Base-by-base conservation (phyloP, 169 alveolate genomes). In the Plasmodium fragile region DNA sequence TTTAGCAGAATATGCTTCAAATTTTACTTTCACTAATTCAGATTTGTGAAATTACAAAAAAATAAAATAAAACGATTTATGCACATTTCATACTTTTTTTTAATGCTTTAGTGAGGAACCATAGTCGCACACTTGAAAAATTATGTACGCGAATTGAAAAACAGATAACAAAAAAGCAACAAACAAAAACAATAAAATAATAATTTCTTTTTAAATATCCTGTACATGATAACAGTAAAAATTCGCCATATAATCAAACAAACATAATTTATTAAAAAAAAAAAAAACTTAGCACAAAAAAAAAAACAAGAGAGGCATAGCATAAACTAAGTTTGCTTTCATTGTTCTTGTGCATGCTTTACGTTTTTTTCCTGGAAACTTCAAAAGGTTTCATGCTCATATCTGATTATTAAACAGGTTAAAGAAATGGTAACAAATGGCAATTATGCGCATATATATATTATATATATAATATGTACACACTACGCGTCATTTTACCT, bases 31-130 rank as follows among this genome's bases (percentile, higher is more conserved):
- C 72, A 82, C 25, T 18, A 39, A 82, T 71, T 82, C 22, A 82
- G 49, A 82, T 43, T 82, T 82, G 72, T 82, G 73, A 82, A 82
- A 81, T 28, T 52, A 52, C 53, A 49, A 81, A 49, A 81, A 81
- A 22, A 52, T 10, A 30, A 81, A 65, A 69, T 4, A 65, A 55
- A 28, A 25, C 36, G 18, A n/a, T 65, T 65, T 34, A 3, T 41
- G 52, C 32, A 28, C 53, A 18, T 36, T 81, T 32, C 70, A 53
- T 81, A n/a, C n/a, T 52, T 52, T 82, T 53, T 81, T 53, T 82
- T 65, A 70, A 25, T 49, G 52, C 36, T 52, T 22, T 3, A 41
- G 70, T 8, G 25, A 10, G n/a, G 39, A 52, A 81, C 41, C 28
- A 16, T n/a, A 55, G n/a, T 32, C 25, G 10, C 32, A 81, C 70